phyloP scores from a whole-genome alignment of 2,329 filamentous ascomycete species.

The Metarhizium robertsii region DNA sequence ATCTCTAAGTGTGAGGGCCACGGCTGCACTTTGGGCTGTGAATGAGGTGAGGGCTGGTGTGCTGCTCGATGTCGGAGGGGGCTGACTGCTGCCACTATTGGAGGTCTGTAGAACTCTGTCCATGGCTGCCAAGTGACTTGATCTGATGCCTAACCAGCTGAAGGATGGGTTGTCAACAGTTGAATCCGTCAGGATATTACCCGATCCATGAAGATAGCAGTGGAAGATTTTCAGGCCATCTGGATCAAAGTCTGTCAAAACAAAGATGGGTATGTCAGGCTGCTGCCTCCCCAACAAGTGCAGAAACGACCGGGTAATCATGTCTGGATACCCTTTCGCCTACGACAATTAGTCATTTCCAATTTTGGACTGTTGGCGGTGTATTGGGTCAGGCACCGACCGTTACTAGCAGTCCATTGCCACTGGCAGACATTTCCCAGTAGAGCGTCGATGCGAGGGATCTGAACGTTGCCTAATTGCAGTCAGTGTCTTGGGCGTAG shows the following conservation, averaged over 20 bases:
- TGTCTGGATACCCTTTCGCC: constrained; percentile 77
- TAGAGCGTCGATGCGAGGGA: constrained; percentile 50
- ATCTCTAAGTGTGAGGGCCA: constrained; percentile 43
- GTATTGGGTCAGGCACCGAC: constrained; percentile 41
- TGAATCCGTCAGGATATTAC: constrained; percentile 49
- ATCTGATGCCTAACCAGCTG: constrained; percentile 55
- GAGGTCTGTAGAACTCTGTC: background rate
- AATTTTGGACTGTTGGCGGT: background rate
- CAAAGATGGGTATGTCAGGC: constrained; percentile 47
- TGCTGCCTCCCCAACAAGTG: constrained; percentile 36
- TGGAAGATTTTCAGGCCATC: constrained; percentile 65
- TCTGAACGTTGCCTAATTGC: constrained; percentile 60
- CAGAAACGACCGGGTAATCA: constrained; percentile 59
- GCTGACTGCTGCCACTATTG: background rate
- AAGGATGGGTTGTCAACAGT: constrained; percentile 40
- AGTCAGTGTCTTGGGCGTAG: background rate
- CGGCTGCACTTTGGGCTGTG: constrained; percentile 17
- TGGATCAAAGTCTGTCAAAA: constrained; percentile 66
- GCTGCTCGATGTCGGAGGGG: background rate
- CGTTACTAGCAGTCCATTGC: constrained; percentile 59
- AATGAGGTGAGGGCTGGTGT: constrained; percentile 14
- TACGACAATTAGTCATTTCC: constrained; percentile 22
- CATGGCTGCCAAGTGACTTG: constrained; percentile 27
- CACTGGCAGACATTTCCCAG: constrained; percentile 37
- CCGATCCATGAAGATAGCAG: constrained; percentile 66